These are phyloP conservation scores for Pleurostoma richardsiae DNA, from an alignment of 2,329 filamentous ascomycete species.

Conservation along the genomic window DNA sequence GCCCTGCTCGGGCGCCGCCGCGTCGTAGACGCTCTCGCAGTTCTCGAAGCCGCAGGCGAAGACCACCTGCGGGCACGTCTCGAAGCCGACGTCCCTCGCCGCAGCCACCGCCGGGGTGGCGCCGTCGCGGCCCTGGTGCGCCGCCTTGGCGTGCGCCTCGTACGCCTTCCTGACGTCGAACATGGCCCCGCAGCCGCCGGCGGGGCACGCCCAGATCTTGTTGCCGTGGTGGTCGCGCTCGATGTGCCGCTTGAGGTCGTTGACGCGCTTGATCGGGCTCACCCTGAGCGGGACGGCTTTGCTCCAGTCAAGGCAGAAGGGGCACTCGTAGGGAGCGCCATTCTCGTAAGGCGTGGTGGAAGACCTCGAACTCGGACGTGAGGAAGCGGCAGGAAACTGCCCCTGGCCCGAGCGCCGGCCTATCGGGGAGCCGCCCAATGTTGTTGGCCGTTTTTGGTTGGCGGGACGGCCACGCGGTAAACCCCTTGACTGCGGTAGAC, in stretches of 20 bases:
- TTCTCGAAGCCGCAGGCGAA: slow-evolving; percentile 43
- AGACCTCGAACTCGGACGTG: no score
- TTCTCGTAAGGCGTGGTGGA: neutral
- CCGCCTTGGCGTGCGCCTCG: slow-evolving; percentile 39
- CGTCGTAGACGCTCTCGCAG: slow-evolving; percentile 38
- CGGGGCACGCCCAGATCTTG: slow-evolving; percentile 39
- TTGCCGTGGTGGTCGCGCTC: slow-evolving; percentile 42
- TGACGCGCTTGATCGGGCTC: slow-evolving; percentile 37
- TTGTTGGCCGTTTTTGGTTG: no score
- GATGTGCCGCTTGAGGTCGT: slow-evolving; percentile 43
- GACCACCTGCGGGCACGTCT: slow-evolving; percentile 38
- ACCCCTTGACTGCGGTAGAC: no score
- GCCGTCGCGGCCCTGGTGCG: slow-evolving; percentile 29
- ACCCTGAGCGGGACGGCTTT: slow-evolving; percentile 22
- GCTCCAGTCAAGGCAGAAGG: slow-evolving; percentile 35
- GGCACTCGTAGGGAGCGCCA: slow-evolving; percentile 17
- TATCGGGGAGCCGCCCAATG: no score
- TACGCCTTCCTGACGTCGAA: slow-evolving; percentile 45
- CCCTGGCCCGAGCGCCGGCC: no score
- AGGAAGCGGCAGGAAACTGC: no score
- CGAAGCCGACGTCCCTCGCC: slow-evolving; percentile 30
- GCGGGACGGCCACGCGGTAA: no score
- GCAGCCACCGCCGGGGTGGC: slow-evolving; percentile 14
- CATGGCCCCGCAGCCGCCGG: slow-evolving; percentile 35
- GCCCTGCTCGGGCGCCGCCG: slow-evolving; percentile 10